Base-by-base conservation (phyloP, 2,329 filamentous ascomycete genomes). In the Aspergillus sp. region DNA sequence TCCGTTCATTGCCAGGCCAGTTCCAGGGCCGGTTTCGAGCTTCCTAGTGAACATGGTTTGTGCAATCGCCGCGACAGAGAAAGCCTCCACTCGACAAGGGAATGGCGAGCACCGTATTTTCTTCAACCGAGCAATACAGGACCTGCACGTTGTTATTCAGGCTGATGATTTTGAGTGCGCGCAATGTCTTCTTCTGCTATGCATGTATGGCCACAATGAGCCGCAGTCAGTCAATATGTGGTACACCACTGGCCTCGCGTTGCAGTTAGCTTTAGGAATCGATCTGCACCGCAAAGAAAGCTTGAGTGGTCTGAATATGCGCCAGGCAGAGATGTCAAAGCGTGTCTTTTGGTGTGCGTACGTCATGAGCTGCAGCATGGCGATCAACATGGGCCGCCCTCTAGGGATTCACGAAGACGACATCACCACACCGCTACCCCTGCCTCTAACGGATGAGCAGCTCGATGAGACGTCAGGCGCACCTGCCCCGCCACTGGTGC, bases 131-230 rank as follows among this genome's bases (percentile, higher is more conserved):
- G 63, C 63, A 5, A 49, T 57, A 3, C 51, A 57, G n/a, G 56
- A 60, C 24, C 6, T 68, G n/a, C 41, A 55, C n/a, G 8, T 48
- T 8, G 57, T 66, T 1, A 56, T 67, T 6, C 49, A 44, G 6
- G 48, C 58, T 3, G 64, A 64, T 23, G 62, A 69, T 49, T 56
- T 64, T 31, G 64, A 67, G 21, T 66, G 64, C 49, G 40, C 68
- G 14, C 67, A 69, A 44, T 67, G 67, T 21, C 58, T 69, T 0
- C 39, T 70, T 5, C 54, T 70, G 2, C 55, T 69, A 2, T 62
- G 62, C 8, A 67, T 70, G 47, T 70, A 69, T 41, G 67, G 67
- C 12, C 61, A 60, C 40, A 66, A 66, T 35, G 67, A 69, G 37
- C 67, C 68, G 0, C 65, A 69, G 49, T 63, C 64, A 3, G 61